These are phyloP conservation scores for Talaromyces funiculosus DNA, from an alignment of 2,329 filamentous ascomycete species.

Conservation along the genomic window DNA sequence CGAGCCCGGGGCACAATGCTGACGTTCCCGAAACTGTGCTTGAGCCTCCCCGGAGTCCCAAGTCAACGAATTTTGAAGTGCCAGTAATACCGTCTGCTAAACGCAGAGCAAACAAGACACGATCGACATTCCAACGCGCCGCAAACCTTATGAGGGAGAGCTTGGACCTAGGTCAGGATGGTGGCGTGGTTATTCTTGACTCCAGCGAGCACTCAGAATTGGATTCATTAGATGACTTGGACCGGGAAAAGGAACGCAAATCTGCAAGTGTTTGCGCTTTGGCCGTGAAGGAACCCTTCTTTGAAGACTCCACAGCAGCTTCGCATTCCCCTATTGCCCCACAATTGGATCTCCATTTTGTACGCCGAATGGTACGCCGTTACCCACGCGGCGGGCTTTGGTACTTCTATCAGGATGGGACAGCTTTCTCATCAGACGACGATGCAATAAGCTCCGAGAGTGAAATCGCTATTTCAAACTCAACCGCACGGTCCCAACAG, in stretches of 20 bases:
- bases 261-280: background rate
- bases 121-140: constrained; percentile 36
- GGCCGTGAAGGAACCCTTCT: background rate
- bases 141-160: constrained; percentile 37
- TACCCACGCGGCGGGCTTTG: constrained; percentile 13
- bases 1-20: background rate
- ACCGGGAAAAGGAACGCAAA: background rate
- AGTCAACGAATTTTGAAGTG: background rate
- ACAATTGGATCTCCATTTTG: constrained; percentile 8
- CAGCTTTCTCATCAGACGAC: constrained; percentile 15
- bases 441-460: constrained; percentile 2
- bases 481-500: background rate
- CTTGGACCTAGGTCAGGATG: constrained; percentile 34
- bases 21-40: background rate
- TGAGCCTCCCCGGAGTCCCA: background rate
- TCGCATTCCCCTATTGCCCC: background rate
- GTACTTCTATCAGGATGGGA: constrained; percentile 17
- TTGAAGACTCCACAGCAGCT: background rate
- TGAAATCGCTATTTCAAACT: background rate
- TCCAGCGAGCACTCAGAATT: background rate
- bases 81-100: background rate
- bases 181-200: constrained; percentile 38
- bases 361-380: constrained; percentile 12
- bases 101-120: constrained; percentile 20
- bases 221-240: background rate